Base-by-base conservation (phyloP, 345 rosid species). In the Raphanus sativus region DNA sequence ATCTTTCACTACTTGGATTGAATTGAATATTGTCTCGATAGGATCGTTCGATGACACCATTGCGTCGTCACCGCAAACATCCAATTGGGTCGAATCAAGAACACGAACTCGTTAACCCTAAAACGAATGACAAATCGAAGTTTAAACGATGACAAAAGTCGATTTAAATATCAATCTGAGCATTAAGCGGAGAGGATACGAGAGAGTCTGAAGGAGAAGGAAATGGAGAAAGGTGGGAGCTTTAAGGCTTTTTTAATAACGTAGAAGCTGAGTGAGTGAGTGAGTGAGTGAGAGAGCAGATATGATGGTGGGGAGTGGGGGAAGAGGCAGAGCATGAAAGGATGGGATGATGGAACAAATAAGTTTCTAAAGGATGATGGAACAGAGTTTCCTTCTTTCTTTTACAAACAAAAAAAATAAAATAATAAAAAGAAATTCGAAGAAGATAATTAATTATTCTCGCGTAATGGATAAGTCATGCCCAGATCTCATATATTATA, bases 1-100 rank as follows among this genome's bases (percentile, higher is more conserved):
- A 64, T 83, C 90, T 74, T 86, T 89, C 65, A 89, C 89, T 54
- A 85, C 87, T 82, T 90, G 91, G 83, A 91, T 83, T 81, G 96
- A 83, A 85, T 88, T 86, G 30, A 86, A 75, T 69, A 90, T 67
- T 28, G 85, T 80, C 70, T 90, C 92, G 38, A 89, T 65, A 42
- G 85, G 96, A 77, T 92, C 94, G 81, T 90, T 92, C 62, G 71
- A 75, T 30, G 91, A 85, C 83, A 86, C 87, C 96, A 91, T 94
- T 75, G 75, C 84, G 12, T 45, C 75, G 12, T 45, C 75, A 69
- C 58, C 40, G 26, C 58, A 80, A 7, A 7, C 79, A 80, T 75
- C n/a, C 79, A 75, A 79, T 33, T 73, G 61, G 56, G 10, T 54
- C 70, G 69, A 79, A 61, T 52, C 69, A 17, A 71, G 5, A 56